Evolutionary conservation across 345 rosid species (phyloP).

Genomic region (Gossypium herbaceum): DNA sequence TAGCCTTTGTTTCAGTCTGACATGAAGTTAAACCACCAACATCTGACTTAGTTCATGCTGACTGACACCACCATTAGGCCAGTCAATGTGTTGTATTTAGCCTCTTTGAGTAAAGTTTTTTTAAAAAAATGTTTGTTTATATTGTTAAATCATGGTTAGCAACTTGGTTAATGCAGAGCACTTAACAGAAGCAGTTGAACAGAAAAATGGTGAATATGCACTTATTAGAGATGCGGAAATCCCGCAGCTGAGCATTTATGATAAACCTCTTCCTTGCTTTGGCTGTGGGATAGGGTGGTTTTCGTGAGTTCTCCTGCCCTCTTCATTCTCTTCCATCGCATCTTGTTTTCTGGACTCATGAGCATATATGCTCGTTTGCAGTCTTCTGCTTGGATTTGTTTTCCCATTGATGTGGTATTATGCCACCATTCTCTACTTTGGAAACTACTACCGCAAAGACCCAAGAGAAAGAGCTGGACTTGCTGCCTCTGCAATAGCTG

Average conservation of each 20-base stretch:
- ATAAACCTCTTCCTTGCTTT: slow-evolving; percentile 86
- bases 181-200: slow-evolving; percentile 33
- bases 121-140: not conserved
- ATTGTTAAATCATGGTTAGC: too few species aligned
- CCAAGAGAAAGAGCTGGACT: slow-evolving; percentile 96
- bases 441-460: slow-evolving; percentile 80
- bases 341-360: slow-evolving; percentile 11
- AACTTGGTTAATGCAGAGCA: slow-evolving; percentile 23
- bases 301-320: slow-evolving; percentile 45
- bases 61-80: not conserved
- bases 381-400: slow-evolving; percentile 76
- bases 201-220: slow-evolving; percentile 45
- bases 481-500: slow-evolving; percentile 90
- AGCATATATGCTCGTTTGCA: slow-evolving; percentile 23
- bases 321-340: not conserved
- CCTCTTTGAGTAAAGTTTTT: not conserved
- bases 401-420: slow-evolving; percentile 78
- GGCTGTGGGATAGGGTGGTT: slow-evolving; percentile 98
- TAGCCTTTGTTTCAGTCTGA: not conserved
- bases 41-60: not conserved
- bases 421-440: slow-evolving; percentile 70
- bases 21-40: not conserved
- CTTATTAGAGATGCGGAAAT: slow-evolving; percentile 44
- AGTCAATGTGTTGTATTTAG: not conserved
- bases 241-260: slow-evolving; percentile 53